phyloP scores from a whole-genome alignment of 73 alveolate genomes.

The Tetrahymena borealis region DNA sequence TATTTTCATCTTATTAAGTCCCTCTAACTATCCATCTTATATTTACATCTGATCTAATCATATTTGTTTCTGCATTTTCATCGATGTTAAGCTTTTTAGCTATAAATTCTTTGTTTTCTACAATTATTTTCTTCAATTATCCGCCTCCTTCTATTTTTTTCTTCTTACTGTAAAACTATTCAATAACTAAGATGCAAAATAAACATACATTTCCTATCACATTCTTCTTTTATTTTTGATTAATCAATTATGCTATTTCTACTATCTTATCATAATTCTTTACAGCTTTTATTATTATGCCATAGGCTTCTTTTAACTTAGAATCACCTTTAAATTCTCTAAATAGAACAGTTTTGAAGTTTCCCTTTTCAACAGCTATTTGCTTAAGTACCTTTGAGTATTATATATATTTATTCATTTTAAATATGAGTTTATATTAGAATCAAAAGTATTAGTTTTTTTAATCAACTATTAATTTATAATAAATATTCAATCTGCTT shows the following conservation, averaged over 20 bases:
- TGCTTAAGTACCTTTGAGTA: background rate
- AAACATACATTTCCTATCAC: background rate
- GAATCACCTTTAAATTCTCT: background rate
- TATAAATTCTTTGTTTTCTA: background rate
- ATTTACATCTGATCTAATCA: background rate
- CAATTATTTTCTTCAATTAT: background rate
- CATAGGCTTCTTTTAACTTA: background rate
- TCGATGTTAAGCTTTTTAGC: background rate
- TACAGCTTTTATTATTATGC: background rate
- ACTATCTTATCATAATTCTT: background rate
- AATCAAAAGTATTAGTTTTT: no score
- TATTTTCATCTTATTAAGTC: background rate
- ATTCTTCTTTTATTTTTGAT: background rate
- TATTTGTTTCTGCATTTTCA: background rate
- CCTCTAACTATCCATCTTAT: background rate
- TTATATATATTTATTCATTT: background rate
- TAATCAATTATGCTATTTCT: background rate
- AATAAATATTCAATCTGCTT: no score
- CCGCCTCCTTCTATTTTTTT: background rate
- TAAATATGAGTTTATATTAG: no score
- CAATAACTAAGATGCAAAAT: conserved; percentile 1
- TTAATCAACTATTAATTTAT: no score
- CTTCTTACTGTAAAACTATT: background rate
- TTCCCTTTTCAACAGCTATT: background rate
- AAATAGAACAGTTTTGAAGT: background rate